Conservation (phyloP, 805 yeast species). For the Kodamaea kakaduensis region DNA sequence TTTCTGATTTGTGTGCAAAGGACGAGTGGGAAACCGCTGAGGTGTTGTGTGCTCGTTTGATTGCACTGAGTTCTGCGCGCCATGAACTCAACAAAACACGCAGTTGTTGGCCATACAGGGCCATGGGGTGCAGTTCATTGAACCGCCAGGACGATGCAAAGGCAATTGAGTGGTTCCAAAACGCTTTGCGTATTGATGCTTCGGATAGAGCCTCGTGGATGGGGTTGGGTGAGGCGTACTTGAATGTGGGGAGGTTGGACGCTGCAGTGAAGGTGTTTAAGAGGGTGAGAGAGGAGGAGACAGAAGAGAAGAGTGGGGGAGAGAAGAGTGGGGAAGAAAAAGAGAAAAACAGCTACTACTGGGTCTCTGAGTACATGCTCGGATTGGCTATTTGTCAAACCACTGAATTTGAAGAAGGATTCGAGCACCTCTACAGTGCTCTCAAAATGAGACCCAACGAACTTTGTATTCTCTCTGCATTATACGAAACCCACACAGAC, state of each 20-base stretch:
- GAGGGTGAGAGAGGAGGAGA: constrained; percentile 38
- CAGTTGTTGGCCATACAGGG: constrained; percentile 82
- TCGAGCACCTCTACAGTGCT: constrained; percentile 43
- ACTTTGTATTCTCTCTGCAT: constrained; percentile 42
- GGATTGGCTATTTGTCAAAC: constrained; percentile 62
- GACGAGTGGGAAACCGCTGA: constrained; percentile 86
- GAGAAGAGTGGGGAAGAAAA: constrained; percentile 21
- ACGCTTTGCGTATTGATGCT: constrained; percentile 67
- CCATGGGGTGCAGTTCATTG: constrained; percentile 73
- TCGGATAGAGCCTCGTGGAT: constrained; percentile 80
- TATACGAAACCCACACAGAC: constrained; percentile 54
- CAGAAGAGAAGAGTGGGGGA: neutral
- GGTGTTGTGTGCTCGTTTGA: constrained; percentile 60
- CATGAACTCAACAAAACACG: constrained; percentile 35
- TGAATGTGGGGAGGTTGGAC: constrained; percentile 76
- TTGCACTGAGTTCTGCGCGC: constrained; percentile 59
- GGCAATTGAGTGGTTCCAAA: constrained; percentile 87
- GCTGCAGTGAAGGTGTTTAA: constrained; percentile 82
- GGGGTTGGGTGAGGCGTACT: constrained; percentile 96
- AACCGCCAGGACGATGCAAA: constrained; percentile 67
- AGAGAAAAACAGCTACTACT: constrained; percentile 44
- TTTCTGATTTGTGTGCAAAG: constrained; percentile 59
- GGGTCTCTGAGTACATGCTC: constrained; percentile 63
- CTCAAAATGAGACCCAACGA: constrained; percentile 45
- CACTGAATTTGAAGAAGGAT: constrained; percentile 63